Evolutionary conservation across 495 filamentous ascomycete species (phyloP).

Genomic region (Amorphotheca resinae): DNA sequence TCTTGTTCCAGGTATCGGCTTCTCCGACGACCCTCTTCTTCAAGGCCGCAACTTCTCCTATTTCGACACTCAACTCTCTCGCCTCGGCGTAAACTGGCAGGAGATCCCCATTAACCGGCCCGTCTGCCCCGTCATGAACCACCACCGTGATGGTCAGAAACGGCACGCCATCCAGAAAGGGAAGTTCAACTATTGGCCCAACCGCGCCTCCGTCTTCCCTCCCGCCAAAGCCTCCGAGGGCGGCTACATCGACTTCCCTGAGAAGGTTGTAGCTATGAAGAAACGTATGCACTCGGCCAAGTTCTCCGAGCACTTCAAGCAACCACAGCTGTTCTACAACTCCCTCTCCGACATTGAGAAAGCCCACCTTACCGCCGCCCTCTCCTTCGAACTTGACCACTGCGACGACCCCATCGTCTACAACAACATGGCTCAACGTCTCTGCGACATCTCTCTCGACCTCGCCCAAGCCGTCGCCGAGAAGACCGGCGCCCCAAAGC

Average conservation of each 20-base stretch:
- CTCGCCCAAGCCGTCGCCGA: conserved; percentile 60
- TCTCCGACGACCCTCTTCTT: conserved; percentile 69
- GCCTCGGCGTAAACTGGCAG: conserved; percentile 75
- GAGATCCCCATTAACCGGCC: conserved; percentile 75
- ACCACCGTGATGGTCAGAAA: conserved; percentile 62
- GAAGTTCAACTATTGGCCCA: conserved; percentile 83
- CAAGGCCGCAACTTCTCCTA: conserved; percentile 83
- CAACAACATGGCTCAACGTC: conserved; percentile 53
- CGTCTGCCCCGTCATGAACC: conserved; percentile 67
- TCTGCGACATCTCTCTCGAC: conserved; percentile 58
- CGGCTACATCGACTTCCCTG: conserved; percentile 56
- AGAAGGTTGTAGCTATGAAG: conserved; percentile 57
- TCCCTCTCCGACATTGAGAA: conserved; percentile 61
- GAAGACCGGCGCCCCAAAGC: conserved; percentile 52
- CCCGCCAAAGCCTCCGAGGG: conserved; percentile 47
- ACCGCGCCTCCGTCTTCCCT: conserved; percentile 53
- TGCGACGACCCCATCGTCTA: conserved; percentile 81
- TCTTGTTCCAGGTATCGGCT: conserved; percentile 76
- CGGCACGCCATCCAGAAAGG: conserved; percentile 45
- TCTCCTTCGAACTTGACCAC: conserved; percentile 79
- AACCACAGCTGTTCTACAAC: conserved; percentile 71
- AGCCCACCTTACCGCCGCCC: conserved; percentile 52
- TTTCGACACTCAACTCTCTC: conserved; percentile 72
- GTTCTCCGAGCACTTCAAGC: conserved; percentile 68
- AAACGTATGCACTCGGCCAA: conserved; percentile 57